These are phyloP conservation scores for Triangularia setosa DNA, from an alignment of 2,329 filamentous ascomycete species.

Conservation along the genomic window DNA sequence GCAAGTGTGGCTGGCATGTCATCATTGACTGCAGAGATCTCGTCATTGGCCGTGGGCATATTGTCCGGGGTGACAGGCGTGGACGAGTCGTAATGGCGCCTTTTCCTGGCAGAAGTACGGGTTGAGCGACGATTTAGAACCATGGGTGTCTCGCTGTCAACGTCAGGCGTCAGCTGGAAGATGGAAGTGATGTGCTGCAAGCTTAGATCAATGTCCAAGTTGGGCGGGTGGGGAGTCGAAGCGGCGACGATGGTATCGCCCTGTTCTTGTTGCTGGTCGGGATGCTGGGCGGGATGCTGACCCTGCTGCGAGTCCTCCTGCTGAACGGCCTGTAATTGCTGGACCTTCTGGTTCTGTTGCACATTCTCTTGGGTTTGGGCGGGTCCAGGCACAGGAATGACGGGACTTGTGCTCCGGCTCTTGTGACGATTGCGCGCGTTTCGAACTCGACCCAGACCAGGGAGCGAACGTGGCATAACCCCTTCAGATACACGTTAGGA, in stretches of 20 bases:
- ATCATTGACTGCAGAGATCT: not conserved
- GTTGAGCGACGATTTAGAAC: not conserved
- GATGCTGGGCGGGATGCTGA: not conserved
- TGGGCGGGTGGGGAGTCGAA: not conserved
- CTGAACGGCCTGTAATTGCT: not conserved
- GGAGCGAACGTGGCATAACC: not conserved
- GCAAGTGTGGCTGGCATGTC: not conserved
- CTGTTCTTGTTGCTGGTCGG: not conserved
- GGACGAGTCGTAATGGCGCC: not conserved
- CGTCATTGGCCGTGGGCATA: not conserved
- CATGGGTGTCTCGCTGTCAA: not conserved
- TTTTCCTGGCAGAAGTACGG: not conserved
- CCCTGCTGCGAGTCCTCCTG: not conserved
- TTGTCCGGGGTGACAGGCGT: not conserved
- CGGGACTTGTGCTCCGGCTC: not conserved
- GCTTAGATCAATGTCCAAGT: not conserved
- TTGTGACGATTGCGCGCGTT: not conserved
- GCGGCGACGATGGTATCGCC: not conserved
- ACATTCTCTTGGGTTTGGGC: not conserved
- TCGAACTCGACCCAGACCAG: not conserved
- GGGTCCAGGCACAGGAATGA: not conserved
- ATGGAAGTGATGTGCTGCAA: not conserved
- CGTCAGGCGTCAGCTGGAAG: not conserved
- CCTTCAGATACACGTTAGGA: not conserved
- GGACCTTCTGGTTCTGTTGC: not conserved